These are phyloP conservation scores for Beauveria medogensis DNA, from an alignment of 2,329 filamentous ascomycete genomes.

Conservation along the genomic window DNA sequence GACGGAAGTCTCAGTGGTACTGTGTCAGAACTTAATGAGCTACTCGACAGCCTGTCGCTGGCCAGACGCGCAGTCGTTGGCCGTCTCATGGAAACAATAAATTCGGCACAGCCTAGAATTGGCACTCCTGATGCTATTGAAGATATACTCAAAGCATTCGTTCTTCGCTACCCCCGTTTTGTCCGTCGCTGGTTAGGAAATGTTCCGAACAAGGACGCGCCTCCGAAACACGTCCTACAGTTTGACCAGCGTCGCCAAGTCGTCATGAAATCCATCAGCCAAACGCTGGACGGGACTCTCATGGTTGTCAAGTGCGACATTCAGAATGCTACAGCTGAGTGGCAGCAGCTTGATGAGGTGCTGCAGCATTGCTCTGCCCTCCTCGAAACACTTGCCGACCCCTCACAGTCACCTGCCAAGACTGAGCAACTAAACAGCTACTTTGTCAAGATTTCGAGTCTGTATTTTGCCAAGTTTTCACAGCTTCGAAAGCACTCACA, in stretches of 20 bases:
- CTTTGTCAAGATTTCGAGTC: slow-evolving; percentile 60
- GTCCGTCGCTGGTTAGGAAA: slow-evolving; percentile 54
- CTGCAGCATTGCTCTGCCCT: slow-evolving; percentile 49
- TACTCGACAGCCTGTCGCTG: slow-evolving; percentile 47
- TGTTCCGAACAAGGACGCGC: slow-evolving; percentile 40
- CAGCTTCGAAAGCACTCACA: slow-evolving; percentile 38
- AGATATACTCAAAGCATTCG: slow-evolving; percentile 44
- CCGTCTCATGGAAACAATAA: slow-evolving; percentile 30
- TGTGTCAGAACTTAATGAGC: slow-evolving; percentile 50
- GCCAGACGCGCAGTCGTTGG: slow-evolving; percentile 47
- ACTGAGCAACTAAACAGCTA: slow-evolving; percentile 35
- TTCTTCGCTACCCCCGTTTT: slow-evolving; percentile 53
- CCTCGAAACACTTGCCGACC: slow-evolving; percentile 43
- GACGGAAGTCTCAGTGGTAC: slow-evolving; percentile 53
- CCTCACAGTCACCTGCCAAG: slow-evolving; percentile 21
- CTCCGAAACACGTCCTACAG: slow-evolving; percentile 49
- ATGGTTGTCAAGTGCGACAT: slow-evolving; percentile 47
- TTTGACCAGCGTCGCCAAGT: slow-evolving; percentile 53
- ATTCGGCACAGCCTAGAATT: slow-evolving; percentile 13
- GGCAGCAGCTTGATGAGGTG: slow-evolving; percentile 48
- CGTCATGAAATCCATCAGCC: slow-evolving; percentile 43
- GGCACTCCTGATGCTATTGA: slow-evolving; percentile 17
- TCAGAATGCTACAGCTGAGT: slow-evolving; percentile 37
- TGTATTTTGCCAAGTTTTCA: slow-evolving; percentile 59
- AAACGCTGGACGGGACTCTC: slow-evolving; percentile 53